Evolutionary conservation across 176 grass and related monocot genomes (phyloP).

Genomic region (Triticum dicoccoides): DNA sequence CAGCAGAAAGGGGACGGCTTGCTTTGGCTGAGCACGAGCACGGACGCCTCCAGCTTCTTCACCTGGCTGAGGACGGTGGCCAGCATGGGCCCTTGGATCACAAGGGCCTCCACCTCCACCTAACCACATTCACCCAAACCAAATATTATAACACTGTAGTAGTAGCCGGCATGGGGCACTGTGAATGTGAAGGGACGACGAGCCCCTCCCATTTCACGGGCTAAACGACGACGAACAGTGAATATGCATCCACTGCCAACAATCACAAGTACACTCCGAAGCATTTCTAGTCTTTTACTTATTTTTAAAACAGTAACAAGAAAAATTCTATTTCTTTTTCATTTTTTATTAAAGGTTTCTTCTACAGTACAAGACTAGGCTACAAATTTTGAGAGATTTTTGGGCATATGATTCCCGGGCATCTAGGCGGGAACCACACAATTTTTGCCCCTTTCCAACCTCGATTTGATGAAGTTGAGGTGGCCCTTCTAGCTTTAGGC

Average conservation of each 20-base stretch:
- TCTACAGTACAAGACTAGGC: background rate
- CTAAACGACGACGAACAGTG: slow-evolving; percentile 17
- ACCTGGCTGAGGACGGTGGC: slow-evolving; percentile 72
- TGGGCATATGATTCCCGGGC: background rate
- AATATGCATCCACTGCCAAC: slow-evolving; percentile 15
- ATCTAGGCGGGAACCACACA: slow-evolving; percentile 17
- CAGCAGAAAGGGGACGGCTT: slow-evolving; percentile 70
- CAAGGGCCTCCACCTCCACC: slow-evolving; percentile 84
- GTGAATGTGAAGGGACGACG: background rate
- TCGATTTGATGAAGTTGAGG: slow-evolving; percentile 26
- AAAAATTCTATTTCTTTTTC: background rate
- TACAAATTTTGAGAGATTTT: background rate
- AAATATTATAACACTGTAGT: background rate
- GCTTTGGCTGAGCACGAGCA: slow-evolving; percentile 69
- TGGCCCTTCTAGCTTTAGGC: slow-evolving; percentile 36
- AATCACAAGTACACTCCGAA: slow-evolving; percentile 25
- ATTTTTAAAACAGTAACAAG: background rate
- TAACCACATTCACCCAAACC: slow-evolving; percentile 23
- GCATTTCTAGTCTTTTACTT: background rate
- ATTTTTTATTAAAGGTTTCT: background rate
- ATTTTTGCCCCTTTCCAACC: background rate
- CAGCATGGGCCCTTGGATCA: slow-evolving; percentile 74
- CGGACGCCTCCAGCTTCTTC: slow-evolving; percentile 83
- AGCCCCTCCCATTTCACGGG: slow-evolving; percentile 13
- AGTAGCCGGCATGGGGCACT: background rate